Base-by-base conservation (phyloP, 768 basidiomycete species). In the Chalciporus sphaerocephalus region DNA sequence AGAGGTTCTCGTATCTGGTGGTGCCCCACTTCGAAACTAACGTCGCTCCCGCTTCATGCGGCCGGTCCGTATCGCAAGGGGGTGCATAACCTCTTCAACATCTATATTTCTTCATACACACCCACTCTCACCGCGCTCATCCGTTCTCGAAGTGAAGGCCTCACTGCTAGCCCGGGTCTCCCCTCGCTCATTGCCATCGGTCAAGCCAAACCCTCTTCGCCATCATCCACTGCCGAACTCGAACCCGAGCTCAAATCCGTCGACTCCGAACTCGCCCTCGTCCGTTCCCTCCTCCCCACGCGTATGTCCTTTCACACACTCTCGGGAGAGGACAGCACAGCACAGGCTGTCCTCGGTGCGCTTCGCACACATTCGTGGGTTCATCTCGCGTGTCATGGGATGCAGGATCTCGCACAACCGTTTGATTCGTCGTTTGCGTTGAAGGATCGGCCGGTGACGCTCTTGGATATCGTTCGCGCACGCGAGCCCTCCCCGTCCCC, bases 81-180 rank as follows among this genome's bases (percentile, higher is more conserved):
- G 12, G 41, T 21, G 1, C 20, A 22, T 9, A 52, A 50, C 41
- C 37, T 55, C 41, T 8, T 52, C 1, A 45, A 53, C 33, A 34
- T 63, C 7, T 55, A 58, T 35, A 20, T 68, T 25, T 68, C 68
- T 6, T 68, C 67, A 10, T 68, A 68, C 40, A 69, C 64, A 6
- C 67, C 68, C 0, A 61, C 63, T 0, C 16, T 68, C 3, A 44
- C 54, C 8, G 62, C 68, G 5, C 53, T 68, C 10, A 50, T 61
- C 18, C 54, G 57, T 5, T 54, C 59, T 6, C 56, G 66, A 6
- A 30, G 25, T 12, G 42, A 42, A 10, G 18, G 17, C 20, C 25
- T 2, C 23, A 16, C 30, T n/a, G n/a, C n/a, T 9, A 18, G 30
- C n/a, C 16, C 18, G 30, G 32, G 15, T 15, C 4, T 5, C 34